These are phyloP conservation scores for Furcasterigmium sp. DNA, from an alignment of 2,329 filamentous ascomycete genomes.

Conservation along the genomic window DNA sequence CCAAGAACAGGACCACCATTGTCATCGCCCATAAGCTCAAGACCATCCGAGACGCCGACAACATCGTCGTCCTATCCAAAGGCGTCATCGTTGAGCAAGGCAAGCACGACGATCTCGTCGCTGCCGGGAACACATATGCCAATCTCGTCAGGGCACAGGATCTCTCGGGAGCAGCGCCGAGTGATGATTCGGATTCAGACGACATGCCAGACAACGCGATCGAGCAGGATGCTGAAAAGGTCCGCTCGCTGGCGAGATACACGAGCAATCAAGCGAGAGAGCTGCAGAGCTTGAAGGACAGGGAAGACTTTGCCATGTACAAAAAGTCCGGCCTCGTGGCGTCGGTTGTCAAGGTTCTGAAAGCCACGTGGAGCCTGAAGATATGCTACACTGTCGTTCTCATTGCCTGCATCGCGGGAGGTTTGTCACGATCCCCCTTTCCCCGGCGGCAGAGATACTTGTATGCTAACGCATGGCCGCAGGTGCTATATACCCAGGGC, in stretches of 20 bases:
- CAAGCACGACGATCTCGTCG: conserved; percentile 53
- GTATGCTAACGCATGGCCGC: not conserved
- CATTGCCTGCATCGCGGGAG: conserved; percentile 8
- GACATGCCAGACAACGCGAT: not conserved
- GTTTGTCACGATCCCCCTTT: too few species aligned
- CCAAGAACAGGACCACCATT: conserved; percentile 57
- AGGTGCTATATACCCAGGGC: conserved; percentile 23
- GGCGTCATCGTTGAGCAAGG: conserved; percentile 58
- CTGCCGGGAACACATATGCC: conserved; percentile 39
- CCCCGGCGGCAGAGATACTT: too few species aligned
- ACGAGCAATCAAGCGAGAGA: conserved; percentile 12
- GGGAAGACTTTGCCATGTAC: conserved; percentile 28
- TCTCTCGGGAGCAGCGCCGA: conserved; percentile 13
- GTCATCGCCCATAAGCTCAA: conserved; percentile 59
- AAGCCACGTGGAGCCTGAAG: conserved; percentile 28
- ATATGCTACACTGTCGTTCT: conserved; percentile 22
- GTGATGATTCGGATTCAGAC: conserved; percentile 12
- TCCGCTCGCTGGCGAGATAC: not conserved
- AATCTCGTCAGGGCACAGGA: conserved; percentile 41
- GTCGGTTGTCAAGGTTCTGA: conserved; percentile 25
- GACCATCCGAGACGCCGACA: conserved; percentile 56
- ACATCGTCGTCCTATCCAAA: conserved; percentile 59
- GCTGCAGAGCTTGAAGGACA: conserved; percentile 22
- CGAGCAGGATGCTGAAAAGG: not conserved
- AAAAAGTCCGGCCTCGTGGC: conserved; percentile 22